phyloP scores from a whole-genome alignment of 2,329 filamentous ascomycete genomes.

The Venturiaceae sp. region DNA sequence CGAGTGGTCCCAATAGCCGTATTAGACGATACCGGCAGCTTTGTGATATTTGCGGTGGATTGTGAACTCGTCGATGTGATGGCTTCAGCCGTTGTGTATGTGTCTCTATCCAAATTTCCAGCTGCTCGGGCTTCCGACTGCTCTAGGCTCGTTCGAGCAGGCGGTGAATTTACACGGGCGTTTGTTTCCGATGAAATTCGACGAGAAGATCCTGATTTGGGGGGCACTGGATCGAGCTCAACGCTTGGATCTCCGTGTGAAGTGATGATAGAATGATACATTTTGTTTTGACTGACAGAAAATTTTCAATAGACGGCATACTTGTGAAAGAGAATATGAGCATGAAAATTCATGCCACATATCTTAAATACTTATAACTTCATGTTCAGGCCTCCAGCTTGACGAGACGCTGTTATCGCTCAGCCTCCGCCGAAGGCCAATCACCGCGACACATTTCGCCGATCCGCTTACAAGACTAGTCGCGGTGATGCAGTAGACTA shows the following conservation, averaged over 20 bases:
- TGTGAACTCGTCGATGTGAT: not conserved
- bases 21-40: not conserved
- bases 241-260: not conserved
- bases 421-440: no score
- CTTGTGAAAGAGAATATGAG: no score
- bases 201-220: not conserved
- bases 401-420: no score
- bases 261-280: not conserved
- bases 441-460: no score
- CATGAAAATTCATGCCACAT: no score
- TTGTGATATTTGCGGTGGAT: not conserved
- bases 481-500: no score
- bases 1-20: not conserved
- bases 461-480: no score
- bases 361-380: no score
- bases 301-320: not conserved
- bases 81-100: not conserved
- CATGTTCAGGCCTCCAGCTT: no score
- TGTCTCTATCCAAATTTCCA: no score
- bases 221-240: not conserved
- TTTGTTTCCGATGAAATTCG: not conserved
- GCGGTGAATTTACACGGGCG: not conserved
- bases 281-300: not conserved
- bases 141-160: not conserved
- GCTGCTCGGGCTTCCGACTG: not conserved